Evolutionary conservation across 2,329 filamentous ascomycete species (phyloP).

Genomic region (Verticillium albo-atrum): DNA sequence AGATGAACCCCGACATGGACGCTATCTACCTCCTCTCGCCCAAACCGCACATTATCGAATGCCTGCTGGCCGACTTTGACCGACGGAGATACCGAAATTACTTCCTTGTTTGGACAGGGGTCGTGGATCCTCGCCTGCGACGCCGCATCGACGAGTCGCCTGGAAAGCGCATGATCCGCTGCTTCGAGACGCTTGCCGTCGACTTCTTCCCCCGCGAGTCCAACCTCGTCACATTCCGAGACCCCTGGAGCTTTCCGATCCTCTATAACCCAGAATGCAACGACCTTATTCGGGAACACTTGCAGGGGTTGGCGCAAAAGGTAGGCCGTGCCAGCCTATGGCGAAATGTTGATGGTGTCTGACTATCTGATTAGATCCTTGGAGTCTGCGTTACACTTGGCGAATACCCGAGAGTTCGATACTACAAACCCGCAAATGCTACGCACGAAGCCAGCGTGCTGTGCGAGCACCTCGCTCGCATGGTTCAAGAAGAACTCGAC

Average conservation of each 20-base stretch:
- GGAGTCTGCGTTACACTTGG: conserved; percentile 88
- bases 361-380: conserved; percentile 55
- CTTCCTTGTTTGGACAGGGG: conserved; percentile 80
- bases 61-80: conserved; percentile 88
- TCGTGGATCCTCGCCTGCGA: conserved; percentile 66
- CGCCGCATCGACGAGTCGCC: conserved; percentile 70
- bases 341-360: conserved; percentile 3
- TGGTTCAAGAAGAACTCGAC: conserved; percentile 89
- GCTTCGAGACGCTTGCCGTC: conserved; percentile 77
- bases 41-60: conserved; percentile 84
- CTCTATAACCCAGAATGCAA: conserved; percentile 91
- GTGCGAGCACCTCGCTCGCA: conserved; percentile 81
- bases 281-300: conserved; percentile 72
- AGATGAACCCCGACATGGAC: conserved; percentile 84
- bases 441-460: conserved; percentile 85
- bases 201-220: conserved; percentile 91
- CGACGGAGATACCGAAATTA: conserved; percentile 73
- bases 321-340: conserved; percentile 38
- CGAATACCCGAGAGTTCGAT: conserved; percentile 90
- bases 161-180: conserved; percentile 68
- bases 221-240: conserved; percentile 83
- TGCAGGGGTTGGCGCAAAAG: conserved; percentile 85
- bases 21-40: conserved; percentile 90
- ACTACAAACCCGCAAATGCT: conserved; percentile 72
- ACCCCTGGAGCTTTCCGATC: conserved; percentile 93